Evolutionary conservation across 345 rosid genomes (phyloP).

Genomic region (Brassica juncea): DNA sequence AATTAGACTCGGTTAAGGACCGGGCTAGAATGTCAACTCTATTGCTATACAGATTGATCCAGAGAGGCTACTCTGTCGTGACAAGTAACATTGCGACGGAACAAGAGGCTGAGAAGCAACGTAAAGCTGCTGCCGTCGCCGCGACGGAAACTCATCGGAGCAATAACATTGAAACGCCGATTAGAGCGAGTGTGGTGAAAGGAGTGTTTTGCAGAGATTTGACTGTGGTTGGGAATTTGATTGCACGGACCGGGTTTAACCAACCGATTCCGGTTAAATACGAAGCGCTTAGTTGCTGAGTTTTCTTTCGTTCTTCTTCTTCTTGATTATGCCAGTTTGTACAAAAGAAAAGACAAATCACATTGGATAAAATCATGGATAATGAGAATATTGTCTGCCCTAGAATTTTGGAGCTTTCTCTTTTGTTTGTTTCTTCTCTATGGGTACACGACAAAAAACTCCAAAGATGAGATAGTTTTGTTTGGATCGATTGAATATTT

Average conservation of each 20-base stretch:
- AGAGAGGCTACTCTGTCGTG: conserved; percentile 74
- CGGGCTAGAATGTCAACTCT: conserved; percentile 77
- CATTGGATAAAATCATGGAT: conserved; percentile 44
- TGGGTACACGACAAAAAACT: conserved; percentile 3
- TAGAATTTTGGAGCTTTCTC: conserved; percentile 39
- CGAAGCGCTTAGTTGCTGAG: conserved; percentile 88
- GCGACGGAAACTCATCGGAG: conserved; percentile 36
- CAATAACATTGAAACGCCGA: conserved; percentile 24
- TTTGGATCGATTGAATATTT: background rate
- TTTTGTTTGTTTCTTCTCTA: conserved; percentile 28
- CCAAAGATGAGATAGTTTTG: conserved; percentile 1
- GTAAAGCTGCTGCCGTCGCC: conserved; percentile 44
- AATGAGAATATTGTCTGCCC: conserved; percentile 42
- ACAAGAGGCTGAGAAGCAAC: conserved; percentile 69
- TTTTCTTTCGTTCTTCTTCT: conserved; percentile 1
- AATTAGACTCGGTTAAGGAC: conserved; percentile 75
- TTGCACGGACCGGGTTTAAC: conserved; percentile 74
- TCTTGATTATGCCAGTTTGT: conserved; percentile 11
- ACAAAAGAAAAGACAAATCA: conserved; percentile 34
- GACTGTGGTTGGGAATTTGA: conserved; percentile 72
- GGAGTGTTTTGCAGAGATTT: conserved; percentile 94
- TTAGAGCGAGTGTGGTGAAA: conserved; percentile 52
- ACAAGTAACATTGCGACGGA: conserved; percentile 66
- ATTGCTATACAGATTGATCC: conserved; percentile 81
- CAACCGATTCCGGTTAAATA: conserved; percentile 79